These are phyloP conservation scores for Xylariomycetidae sp. DNA, from an alignment of 2,329 filamentous ascomycete species.

Conservation along the genomic window DNA sequence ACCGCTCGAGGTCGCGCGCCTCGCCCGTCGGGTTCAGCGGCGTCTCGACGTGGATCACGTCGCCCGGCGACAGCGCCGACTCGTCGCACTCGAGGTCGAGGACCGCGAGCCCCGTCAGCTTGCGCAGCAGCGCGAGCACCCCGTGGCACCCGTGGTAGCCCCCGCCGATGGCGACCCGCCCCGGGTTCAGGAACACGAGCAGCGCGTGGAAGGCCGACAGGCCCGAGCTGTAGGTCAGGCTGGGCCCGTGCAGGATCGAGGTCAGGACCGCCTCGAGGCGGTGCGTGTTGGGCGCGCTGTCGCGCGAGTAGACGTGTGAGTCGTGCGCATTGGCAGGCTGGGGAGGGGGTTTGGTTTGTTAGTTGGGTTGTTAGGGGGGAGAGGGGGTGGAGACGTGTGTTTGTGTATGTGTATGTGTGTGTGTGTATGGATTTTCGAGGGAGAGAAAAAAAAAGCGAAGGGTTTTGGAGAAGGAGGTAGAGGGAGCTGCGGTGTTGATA, in stretches of 20 bases:
- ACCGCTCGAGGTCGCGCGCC: conserved; percentile 67
- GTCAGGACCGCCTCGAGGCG: conserved; percentile 82
- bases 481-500: neutral
- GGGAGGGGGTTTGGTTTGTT: neutral
- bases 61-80: conserved; percentile 66
- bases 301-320: conserved; percentile 79
- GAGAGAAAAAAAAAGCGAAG: no score
- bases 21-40: conserved; percentile 88
- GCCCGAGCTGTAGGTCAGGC: conserved; percentile 77
- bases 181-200: conserved; percentile 78
- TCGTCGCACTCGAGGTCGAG: conserved; percentile 66
- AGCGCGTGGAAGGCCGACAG: conserved; percentile 85
- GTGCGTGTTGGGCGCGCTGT: conserved; percentile 72
- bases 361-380: conserved; percentile 5
- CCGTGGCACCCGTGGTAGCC: conserved; percentile 95
- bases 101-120: conserved; percentile 70
- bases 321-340: conserved; percentile 50
- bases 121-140: conserved; percentile 67
- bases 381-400: neutral
- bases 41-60: conserved; percentile 88
- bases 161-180: conserved; percentile 72
- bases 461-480: no score
- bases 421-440: no score
- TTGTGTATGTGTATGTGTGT: no score
- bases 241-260: conserved; percentile 63